These are phyloP conservation scores for Cercospora sp. DNA, from an alignment of 2,329 filamentous ascomycete species.

Conservation along the genomic window DNA sequence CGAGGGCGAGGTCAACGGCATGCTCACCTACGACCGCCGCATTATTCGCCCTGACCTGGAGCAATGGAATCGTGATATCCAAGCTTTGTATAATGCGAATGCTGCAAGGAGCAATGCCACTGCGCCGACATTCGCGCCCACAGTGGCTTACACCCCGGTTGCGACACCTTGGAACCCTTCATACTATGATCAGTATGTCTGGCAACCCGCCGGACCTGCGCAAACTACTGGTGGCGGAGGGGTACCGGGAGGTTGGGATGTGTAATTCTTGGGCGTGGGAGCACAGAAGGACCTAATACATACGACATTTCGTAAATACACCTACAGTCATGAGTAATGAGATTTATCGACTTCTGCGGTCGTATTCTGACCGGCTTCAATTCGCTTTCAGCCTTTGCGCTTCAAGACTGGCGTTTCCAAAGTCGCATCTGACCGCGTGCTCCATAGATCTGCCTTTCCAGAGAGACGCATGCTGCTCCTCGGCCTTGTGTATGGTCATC, in stretches of 20 bases:
- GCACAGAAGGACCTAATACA: background rate
- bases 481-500: background rate
- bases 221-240: constrained; percentile 21
- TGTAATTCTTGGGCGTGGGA: background rate
- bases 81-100: constrained; percentile 59
- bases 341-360: background rate
- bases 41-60: constrained; percentile 51
- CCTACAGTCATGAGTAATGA: background rate
- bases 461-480: background rate
- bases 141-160: constrained; percentile 1
- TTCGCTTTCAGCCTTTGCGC: background rate
- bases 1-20: constrained; percentile 71
- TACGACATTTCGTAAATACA: background rate
- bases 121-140: constrained; percentile 12
- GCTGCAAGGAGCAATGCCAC: constrained; percentile 28
- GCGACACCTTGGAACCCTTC: constrained; percentile 21
- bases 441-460: too few relatives aligned
- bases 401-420: background rate
- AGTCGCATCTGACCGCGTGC: too few relatives aligned
- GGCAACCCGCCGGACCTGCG: constrained; percentile 25
- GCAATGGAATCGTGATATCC: constrained; percentile 63
- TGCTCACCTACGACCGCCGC: constrained; percentile 64
- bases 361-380: background rate
- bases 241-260: constrained; percentile 22
- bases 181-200: constrained; percentile 17